Evolutionary conservation across 495 filamentous ascomycete species (phyloP), one percentile per base, ranked within the genome.

Genomic region (Tuber umbilicatum): DNA sequence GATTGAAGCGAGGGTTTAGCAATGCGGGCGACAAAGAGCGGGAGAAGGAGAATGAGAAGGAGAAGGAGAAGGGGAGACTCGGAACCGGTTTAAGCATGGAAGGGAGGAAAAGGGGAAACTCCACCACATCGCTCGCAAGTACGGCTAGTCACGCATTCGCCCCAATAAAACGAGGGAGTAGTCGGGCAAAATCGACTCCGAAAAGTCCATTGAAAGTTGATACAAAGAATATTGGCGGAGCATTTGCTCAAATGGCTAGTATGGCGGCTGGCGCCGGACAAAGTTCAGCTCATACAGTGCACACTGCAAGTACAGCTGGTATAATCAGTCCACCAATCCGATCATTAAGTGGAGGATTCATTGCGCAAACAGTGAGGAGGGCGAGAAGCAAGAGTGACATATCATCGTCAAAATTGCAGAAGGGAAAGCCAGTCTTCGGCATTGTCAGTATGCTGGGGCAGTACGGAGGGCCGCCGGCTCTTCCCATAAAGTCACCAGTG

Each of bases 351-450:
- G 83, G 83, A 69, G 78, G 89, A 43, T 83, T 83, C 39, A 83
- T 89, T 21, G 88, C 85, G 79, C 86, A 86, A 70, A 80, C 86
- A 16, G 85, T 90, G 69, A 87, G 84, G 68, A 90, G 93, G 55
- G 85, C 84, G 7, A 86, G 93, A 80, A 94, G 92, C 84, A 90
- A 87, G 81, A 95, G 92, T 76, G 94, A 97, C 73, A 77, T 93
- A 40, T 85, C 88, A 6, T 86, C 75, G 37, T 78, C 77, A 43
- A 79, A 75, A 31, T 45, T 81, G 5, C 69, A 76, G 21, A 81
- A 80, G 47, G 68, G 35, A 41, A 77, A 79, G 38, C 80, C 73
- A 43, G 39, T 78, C 40, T 81, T 79, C 76, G 80, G 80, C 4
- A 81, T 81, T 19, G 74, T 81, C 47, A 81, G 80, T 40, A 45